Conservation (phyloP, 371 early-diverging fungal genomes). For the Nematocida minor region DNA sequence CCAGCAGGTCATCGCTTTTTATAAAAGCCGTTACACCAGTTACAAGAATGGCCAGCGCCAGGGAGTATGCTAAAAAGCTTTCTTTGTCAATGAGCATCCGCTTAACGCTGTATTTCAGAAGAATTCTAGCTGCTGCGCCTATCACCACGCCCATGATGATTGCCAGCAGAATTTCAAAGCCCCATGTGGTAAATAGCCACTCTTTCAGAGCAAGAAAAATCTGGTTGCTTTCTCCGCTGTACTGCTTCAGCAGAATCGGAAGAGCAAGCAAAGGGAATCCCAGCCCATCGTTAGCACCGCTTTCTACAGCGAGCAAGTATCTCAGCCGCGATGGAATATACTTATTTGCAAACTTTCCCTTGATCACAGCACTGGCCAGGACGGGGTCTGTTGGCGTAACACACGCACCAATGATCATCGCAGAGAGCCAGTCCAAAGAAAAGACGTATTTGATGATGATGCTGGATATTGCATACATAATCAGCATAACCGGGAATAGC, state of each 20-base stretch:
- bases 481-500: conserved; percentile 73
- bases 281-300: conserved; percentile 68
- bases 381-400: conserved; percentile 90
- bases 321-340: conserved; percentile 74
- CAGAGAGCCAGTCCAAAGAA: not conserved
- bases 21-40: conserved; percentile 72
- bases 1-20: conserved; percentile 77
- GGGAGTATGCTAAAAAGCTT: conserved; percentile 73
- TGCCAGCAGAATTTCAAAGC: conserved; percentile 68
- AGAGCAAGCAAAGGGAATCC: conserved; percentile 76
- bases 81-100: conserved; percentile 78
- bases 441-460: conserved; percentile 68
- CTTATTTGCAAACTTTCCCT: conserved; percentile 81
- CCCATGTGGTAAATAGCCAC: conserved; percentile 53
- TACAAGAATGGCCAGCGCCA: conserved; percentile 74
- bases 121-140: conserved; percentile 69
- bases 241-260: conserved; percentile 64
- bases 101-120: conserved; percentile 70
- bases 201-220: conserved; percentile 8
- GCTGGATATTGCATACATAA: conserved; percentile 76
- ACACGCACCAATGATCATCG: conserved; percentile 73
- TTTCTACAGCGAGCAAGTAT: conserved; percentile 74
- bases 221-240: not conserved
- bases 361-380: conserved; percentile 79
- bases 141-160: conserved; percentile 71